Evolutionary conservation across 495 filamentous ascomycete genomes (phyloP), one percentile per base, ranked within the genome.

Genomic region (Echria macrotheca): DNA sequence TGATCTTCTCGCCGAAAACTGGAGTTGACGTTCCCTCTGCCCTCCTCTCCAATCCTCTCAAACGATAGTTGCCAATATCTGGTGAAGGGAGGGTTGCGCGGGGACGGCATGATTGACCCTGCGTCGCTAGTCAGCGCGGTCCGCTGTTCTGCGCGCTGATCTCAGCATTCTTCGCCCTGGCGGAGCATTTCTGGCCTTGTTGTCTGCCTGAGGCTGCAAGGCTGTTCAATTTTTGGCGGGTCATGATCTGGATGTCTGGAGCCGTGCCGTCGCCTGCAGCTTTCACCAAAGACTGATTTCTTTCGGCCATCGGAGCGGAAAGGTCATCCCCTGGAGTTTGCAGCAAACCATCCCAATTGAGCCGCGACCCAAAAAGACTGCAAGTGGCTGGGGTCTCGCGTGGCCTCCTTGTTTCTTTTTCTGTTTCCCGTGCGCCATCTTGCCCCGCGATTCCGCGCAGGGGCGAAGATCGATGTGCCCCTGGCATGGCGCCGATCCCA

Each of bases 51-150:
- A 11, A 18, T 18, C 21, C 21, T 14, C n/a, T 41, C 17, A 21
- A 41, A 41, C 38, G 21, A 41, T 21, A 21, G 21, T 41, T 10
- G 18, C 15, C 5, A 41, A 21, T 21, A 15, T n/a, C 11, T 10
- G n/a, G n/a, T n/a, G 18, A 41, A 10, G 38, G 38, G 19, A 23
- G 19, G 18, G 38, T 41, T 3, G 24, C 15, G 29, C 43, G 22
- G 21, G 19, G 23, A 44, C 40, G 40, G 40, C 40, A 44, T 44
- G 40, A 44, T 31, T 25, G n/a, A 28, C 21, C 24, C 15, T 44
- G 43, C 43, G 3, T 45, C 24, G 14, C 18, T 46, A 36, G 44
- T 17, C 24, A 7, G 17, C 15, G 38, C 21, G n/a, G n/a, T n/a
- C n/a, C n/a, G n/a, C n/a, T n/a, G n/a, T n/a, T n/a, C n/a, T n/a